phyloP scores from a whole-genome alignment of 164 flowering plant genomes.

The grape (Vitis vinifera) region DNA sequence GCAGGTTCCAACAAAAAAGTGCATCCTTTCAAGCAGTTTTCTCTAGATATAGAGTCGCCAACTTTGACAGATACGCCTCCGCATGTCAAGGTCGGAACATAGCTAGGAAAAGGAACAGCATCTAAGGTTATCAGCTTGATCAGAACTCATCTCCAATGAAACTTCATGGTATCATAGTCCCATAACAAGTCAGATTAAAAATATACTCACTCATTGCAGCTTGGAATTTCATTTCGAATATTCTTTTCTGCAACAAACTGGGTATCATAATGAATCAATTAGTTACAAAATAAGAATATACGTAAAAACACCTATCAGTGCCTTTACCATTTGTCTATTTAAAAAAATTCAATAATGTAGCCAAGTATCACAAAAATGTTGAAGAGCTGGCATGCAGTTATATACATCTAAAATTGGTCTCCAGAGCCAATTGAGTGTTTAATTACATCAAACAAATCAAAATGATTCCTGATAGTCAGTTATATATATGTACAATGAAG shows the following conservation, averaged over 20 bases:
- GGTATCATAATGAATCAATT: constrained; percentile 14
- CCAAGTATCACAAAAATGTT: no score
- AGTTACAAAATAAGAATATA: constrained; percentile 1
- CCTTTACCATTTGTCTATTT: no score
- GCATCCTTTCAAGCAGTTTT: constrained; percentile 62
- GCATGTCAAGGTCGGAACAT: constrained; percentile 53
- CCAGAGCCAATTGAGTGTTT: no score
- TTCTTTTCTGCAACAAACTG: constrained; percentile 63
- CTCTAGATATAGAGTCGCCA: constrained; percentile 54
- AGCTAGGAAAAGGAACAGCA: constrained; percentile 30
- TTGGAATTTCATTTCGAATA: constrained; percentile 62
- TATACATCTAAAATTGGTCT: no score
- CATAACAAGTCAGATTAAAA: not conserved
- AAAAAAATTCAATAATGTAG: no score
- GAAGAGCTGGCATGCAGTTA: no score
- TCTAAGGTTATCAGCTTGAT: not conserved
- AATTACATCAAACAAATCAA: no score
- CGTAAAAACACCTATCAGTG: no score
- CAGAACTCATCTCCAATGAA: no score
- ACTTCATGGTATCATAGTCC: not conserved
- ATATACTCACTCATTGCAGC: constrained; percentile 51
- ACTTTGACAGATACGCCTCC: constrained; percentile 57
- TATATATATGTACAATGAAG: no score
- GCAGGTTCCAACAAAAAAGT: constrained; percentile 62
- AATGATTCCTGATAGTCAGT: no score